These are phyloP conservation scores for Cutaneotrichosporon cavernicola DNA, from an alignment of 1,284 basidiomycete genomes.

Conservation along the genomic window DNA sequence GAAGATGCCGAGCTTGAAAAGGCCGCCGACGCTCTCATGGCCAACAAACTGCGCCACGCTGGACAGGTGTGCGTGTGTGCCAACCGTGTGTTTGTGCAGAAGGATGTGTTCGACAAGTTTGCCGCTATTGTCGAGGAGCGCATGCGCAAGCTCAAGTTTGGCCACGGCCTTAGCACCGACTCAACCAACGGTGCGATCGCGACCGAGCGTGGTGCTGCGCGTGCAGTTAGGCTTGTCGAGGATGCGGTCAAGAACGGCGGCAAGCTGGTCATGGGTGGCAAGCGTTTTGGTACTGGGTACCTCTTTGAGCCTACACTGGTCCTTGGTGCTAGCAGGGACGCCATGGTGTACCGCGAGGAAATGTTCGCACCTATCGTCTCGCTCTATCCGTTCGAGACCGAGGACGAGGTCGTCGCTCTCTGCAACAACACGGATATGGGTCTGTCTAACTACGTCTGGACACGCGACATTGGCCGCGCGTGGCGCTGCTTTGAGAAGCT, in stretches of 20 bases:
- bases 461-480: conserved; percentile 76
- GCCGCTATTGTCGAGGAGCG: conserved; percentile 30
- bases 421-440: conserved; percentile 82
- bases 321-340: conserved; percentile 68
- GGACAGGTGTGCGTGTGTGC: conserved; percentile 69
- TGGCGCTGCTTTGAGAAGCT: conserved; percentile 89
- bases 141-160: conserved; percentile 79
- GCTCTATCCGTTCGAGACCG: conserved; percentile 74
- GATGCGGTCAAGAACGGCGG: conserved; percentile 78
- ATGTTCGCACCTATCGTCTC: conserved; percentile 71
- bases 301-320: conserved; percentile 87
- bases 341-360: conserved; percentile 68
- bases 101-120: conserved; percentile 39
- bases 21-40: conserved; percentile 58
- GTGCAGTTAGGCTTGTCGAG: conserved; percentile 77
- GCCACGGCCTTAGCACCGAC: conserved; percentile 72
- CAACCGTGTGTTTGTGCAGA: conserved; percentile 79
- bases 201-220: conserved; percentile 74
- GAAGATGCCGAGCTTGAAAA: conserved; percentile 50
- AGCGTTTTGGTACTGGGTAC: conserved; percentile 54
- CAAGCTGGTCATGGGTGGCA: conserved; percentile 79
- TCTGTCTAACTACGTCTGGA: conserved; percentile 87
- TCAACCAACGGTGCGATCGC: conserved; percentile 85
- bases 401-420: conserved; percentile 79
- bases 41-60: conserved; percentile 81